phyloP scores from a whole-genome alignment of 2,329 filamentous ascomycete species.

The Akanthomyces lecanii region DNA sequence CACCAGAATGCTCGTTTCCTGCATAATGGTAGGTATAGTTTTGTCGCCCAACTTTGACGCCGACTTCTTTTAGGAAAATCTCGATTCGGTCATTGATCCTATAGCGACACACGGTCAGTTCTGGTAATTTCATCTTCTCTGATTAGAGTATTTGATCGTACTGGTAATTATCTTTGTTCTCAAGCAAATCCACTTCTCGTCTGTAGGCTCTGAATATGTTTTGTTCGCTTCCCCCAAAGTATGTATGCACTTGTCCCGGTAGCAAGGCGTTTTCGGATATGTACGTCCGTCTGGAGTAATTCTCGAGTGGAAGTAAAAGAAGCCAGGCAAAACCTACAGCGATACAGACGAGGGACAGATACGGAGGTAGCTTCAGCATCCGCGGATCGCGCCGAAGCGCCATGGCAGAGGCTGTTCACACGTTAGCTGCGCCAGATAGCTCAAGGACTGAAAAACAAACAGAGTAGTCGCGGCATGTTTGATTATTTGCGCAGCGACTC shows the following conservation, averaged over 20 bases:
- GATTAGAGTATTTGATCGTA: conserved; percentile 28
- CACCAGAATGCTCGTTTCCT: conserved; percentile 67
- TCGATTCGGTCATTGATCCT: conserved; percentile 68
- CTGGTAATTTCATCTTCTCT: neutral
- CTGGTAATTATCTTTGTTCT: conserved; percentile 49
- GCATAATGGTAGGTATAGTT: conserved; percentile 81
- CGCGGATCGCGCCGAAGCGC: conserved; percentile 75
- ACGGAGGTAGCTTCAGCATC: conserved; percentile 78
- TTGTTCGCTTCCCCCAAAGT: conserved; percentile 94
- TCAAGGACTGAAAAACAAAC: conserved; percentile 33
- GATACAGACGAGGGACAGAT: conserved; percentile 81
- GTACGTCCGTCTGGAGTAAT: conserved; percentile 89
- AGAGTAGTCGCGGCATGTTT: conserved; percentile 51
- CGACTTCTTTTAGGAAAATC: conserved; percentile 69
- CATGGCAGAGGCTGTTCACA: conserved; percentile 51
- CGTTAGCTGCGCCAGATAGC: neutral
- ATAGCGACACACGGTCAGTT: conserved; percentile 4
- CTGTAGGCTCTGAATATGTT: conserved; percentile 88
- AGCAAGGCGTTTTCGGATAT: conserved; percentile 96
- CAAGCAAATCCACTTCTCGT: conserved; percentile 69
- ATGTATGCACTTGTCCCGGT: conserved; percentile 94
- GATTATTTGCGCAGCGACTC: neutral
- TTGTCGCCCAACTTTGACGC: conserved; percentile 83
- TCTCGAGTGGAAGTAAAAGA: conserved; percentile 79
- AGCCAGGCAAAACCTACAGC: conserved; percentile 85